Conservation (phyloP, 208 protist species). For the Acanthamoeba culbertsoni region DNA sequence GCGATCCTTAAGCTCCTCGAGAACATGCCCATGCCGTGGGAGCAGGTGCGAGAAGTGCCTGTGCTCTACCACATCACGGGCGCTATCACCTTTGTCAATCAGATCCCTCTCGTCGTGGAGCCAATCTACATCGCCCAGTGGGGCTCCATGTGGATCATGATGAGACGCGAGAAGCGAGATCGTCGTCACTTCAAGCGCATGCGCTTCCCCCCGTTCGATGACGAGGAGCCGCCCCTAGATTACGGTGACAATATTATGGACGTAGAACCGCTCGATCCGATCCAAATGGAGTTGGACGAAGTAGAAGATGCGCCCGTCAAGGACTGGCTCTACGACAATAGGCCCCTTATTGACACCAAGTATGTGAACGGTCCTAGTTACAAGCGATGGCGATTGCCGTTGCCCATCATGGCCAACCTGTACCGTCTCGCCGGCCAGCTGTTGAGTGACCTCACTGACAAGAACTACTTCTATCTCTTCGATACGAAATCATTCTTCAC, state of each 20-base stretch:
- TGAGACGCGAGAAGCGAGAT: constrained; percentile 99
- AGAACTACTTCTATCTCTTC: constrained; percentile 99
- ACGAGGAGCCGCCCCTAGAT: constrained; percentile 99
- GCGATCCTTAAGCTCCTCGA: constrained; percentile 99
- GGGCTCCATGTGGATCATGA: constrained; percentile 99
- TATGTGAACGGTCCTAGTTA: constrained; percentile 95
- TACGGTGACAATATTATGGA: constrained; percentile 99
- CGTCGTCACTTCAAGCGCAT: constrained; percentile 96
- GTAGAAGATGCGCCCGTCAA: constrained; percentile 96
- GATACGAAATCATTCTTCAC: constrained; percentile 98
- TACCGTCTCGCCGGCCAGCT: constrained; percentile 91
- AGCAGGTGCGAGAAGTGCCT: constrained; percentile 83
- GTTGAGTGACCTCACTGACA: constrained; percentile 92
- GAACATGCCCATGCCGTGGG: constrained; percentile 99
- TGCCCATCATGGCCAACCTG: constrained; percentile 96
- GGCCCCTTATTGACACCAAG: constrained; percentile 87
- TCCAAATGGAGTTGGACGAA: constrained; percentile 96
- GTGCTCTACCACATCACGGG: constrained; percentile 99
- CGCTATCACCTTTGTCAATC: constrained; percentile 99
- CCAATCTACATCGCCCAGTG: constrained; percentile 99
- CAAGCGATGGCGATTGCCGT: constrained; percentile 93
- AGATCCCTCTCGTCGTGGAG: constrained; percentile 99
- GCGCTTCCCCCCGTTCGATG: constrained; percentile 98
- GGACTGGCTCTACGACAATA: constrained; percentile 99
- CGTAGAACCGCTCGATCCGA: constrained; percentile 93